Evolutionary conservation across 495 filamentous ascomycete species (phyloP).

Genomic region (Daldinia decipiens): DNA sequence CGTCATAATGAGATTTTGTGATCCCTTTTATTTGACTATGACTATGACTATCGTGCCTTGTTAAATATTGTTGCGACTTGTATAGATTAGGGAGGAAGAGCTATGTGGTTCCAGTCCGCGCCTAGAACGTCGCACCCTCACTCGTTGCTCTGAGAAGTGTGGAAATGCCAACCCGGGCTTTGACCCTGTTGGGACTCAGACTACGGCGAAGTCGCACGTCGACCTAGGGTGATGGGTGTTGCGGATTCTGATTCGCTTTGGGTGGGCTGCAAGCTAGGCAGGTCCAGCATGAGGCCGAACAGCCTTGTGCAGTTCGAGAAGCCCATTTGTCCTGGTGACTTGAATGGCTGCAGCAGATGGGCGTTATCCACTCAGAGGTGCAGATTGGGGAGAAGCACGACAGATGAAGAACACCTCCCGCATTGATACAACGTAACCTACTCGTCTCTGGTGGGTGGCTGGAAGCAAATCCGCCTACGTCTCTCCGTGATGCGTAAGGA

Average conservation of each 20-base stretch:
- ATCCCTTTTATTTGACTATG: slow-evolving; percentile 13
- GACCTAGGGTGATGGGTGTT: slow-evolving; percentile 35
- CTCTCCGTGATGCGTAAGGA: slow-evolving; percentile 35
- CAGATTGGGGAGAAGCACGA: slow-evolving; percentile 39
- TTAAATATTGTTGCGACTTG: slow-evolving; percentile 8
- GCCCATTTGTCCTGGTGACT: slow-evolving; percentile 52
- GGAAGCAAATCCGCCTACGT: slow-evolving; percentile 11
- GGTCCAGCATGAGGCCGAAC: slow-evolving; percentile 46
- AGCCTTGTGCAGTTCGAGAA: slow-evolving; percentile 49
- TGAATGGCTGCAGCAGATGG: slow-evolving; percentile 45
- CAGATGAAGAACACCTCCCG: slow-evolving; percentile 38
- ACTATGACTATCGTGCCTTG: background rate
- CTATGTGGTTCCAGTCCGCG: slow-evolving; percentile 26
- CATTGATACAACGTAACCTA: slow-evolving; percentile 42
- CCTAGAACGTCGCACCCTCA: slow-evolving; percentile 19
- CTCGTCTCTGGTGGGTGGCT: slow-evolving; percentile 31
- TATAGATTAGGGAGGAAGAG: slow-evolving; percentile 30
- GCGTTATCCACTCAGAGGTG: slow-evolving; percentile 42
- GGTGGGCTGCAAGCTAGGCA: slow-evolving; percentile 40
- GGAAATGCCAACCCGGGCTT: slow-evolving; percentile 27
- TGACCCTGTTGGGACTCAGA: slow-evolving; percentile 31
- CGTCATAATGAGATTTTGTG: slow-evolving; percentile 25
- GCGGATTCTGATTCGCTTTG: slow-evolving; percentile 44
- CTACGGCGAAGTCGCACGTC: slow-evolving; percentile 37
- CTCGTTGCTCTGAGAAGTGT: slow-evolving; percentile 18